phyloP scores from a whole-genome alignment of 768 basidiomycete species.

The Leccinum longicurvipes region DNA sequence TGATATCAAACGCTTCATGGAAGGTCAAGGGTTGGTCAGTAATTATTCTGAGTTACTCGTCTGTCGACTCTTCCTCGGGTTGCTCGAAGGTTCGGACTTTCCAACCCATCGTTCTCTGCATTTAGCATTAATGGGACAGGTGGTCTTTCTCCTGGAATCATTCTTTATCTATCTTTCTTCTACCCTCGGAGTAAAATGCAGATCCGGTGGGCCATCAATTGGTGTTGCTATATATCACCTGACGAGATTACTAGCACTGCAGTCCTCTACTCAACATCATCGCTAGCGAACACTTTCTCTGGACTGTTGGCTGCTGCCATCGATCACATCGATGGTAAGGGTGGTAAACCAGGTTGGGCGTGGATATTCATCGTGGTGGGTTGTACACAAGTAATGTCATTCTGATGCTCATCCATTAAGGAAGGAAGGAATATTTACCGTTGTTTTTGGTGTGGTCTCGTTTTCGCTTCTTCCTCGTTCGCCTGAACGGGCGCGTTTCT shows the following conservation, averaged over 20 bases:
- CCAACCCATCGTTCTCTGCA: not conserved
- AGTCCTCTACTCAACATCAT: slow-evolving; percentile 41
- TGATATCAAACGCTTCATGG: not conserved
- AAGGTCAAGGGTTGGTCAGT: slow-evolving; percentile 39
- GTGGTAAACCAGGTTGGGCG: slow-evolving; percentile 54
- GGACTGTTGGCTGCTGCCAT: slow-evolving; percentile 64
- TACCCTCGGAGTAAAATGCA: slow-evolving; percentile 33
- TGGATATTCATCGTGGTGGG: slow-evolving; percentile 57
- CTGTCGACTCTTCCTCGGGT: slow-evolving; percentile 49
- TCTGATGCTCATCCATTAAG: not conserved
- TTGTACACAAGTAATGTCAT: not conserved
- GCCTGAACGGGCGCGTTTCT: slow-evolving; percentile 45
- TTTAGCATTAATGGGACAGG: slow-evolving; percentile 34
- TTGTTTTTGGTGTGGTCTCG: slow-evolving; percentile 49
- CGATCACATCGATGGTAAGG: slow-evolving; percentile 50
- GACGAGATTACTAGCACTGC: slow-evolving; percentile 32
- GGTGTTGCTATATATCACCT: not conserved
- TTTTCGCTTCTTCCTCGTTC: slow-evolving; percentile 49
- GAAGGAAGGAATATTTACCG: slow-evolving; percentile 61
- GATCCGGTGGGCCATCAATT: slow-evolving; percentile 1
- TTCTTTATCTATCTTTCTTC: slow-evolving; percentile 54
- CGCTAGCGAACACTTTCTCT: slow-evolving; percentile 58
- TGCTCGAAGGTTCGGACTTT: slow-evolving; percentile 50
- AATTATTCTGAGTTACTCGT: slow-evolving; percentile 51
- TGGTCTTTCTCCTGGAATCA: slow-evolving; percentile 56